Evolutionary conservation across 495 filamentous ascomycete species (phyloP).

Genomic region (Lasiosphaeris hirsuta): DNA sequence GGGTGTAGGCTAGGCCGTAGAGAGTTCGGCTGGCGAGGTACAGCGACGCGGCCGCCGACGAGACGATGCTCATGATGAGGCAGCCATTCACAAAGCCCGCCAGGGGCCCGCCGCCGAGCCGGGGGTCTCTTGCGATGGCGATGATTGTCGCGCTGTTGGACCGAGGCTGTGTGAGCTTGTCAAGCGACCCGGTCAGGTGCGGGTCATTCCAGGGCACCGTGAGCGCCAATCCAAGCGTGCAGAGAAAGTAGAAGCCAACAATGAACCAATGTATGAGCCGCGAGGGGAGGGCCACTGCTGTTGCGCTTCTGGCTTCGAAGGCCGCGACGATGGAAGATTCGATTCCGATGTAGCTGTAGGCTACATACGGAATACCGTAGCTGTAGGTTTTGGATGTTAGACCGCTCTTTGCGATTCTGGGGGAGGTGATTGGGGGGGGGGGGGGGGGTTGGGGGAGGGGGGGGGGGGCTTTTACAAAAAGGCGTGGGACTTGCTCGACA

Average conservation of each 20-base stretch:
- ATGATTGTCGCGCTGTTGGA: slow-evolving; percentile 20
- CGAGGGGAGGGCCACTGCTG: slow-evolving; percentile 31
- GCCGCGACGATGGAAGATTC: slow-evolving; percentile 46
- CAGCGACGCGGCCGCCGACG: slow-evolving; percentile 41
- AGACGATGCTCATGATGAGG: slow-evolving; percentile 42
- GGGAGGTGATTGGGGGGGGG: no score
- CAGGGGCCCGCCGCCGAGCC: slow-evolving; percentile 24
- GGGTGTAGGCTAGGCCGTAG: slow-evolving; percentile 42
- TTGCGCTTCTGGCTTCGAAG: slow-evolving; percentile 42
- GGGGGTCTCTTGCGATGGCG: slow-evolving; percentile 18
- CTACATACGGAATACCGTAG: slow-evolving; percentile 41
- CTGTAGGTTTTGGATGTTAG: slow-evolving; percentile 16
- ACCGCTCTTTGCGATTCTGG: not conserved
- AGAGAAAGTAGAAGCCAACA: slow-evolving; percentile 26
- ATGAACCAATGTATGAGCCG: slow-evolving; percentile 30
- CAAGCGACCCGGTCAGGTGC: slow-evolving; percentile 28
- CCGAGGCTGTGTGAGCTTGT: not conserved
- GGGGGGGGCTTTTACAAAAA: slow-evolving; percentile 35
- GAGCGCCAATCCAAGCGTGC: slow-evolving; percentile 31
- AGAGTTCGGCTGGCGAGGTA: slow-evolving; percentile 48
- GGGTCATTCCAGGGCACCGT: slow-evolving; percentile 40
- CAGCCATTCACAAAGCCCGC: slow-evolving; percentile 38
- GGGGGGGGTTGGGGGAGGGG: not conserved
- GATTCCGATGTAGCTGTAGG: slow-evolving; percentile 45
- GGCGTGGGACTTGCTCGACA: slow-evolving; percentile 27